Conservation (phyloP, 1,284 basidiomycete species). For the Naganishia cerealis region DNA sequence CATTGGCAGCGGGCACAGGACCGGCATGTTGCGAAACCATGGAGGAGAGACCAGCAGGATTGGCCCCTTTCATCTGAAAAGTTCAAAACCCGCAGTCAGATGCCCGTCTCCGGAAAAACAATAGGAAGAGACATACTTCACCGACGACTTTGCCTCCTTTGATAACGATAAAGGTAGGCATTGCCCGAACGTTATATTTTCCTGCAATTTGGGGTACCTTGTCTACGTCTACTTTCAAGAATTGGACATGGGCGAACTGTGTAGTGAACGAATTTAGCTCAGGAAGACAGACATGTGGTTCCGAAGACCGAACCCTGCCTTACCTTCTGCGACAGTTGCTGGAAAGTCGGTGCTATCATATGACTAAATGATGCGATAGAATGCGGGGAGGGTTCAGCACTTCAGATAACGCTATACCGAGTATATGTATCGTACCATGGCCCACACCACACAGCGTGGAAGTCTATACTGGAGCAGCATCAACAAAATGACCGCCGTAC, state of each 20-base stretch:
- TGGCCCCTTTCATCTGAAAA: slow-evolving; percentile 44
- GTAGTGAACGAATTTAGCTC: slow-evolving; percentile 18
- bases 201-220: slow-evolving; percentile 50
- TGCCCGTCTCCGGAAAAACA: not conserved
- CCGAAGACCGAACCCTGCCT: slow-evolving; percentile 4
- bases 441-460: slow-evolving; percentile 44
- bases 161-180: slow-evolving; percentile 58
- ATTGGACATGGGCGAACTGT: slow-evolving; percentile 16
- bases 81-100: not conserved
- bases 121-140: slow-evolving; percentile 41
- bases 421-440: slow-evolving; percentile 9
- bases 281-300: not conserved
- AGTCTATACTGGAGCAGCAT: slow-evolving; percentile 39
- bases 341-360: slow-evolving; percentile 51
- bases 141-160: slow-evolving; percentile 53
- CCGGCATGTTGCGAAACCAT: slow-evolving; percentile 49
- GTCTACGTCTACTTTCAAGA: slow-evolving; percentile 57
- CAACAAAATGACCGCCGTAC: not conserved
- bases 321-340: slow-evolving; percentile 46
- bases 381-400: slow-evolving; percentile 28
- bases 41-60: slow-evolving; percentile 47
- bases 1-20: slow-evolving; percentile 39
- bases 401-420: not conserved
- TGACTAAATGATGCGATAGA: slow-evolving; percentile 47
- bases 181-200: slow-evolving; percentile 53